Base-by-base conservation (phyloP, 208 protist genomes). In the Novymonas esmeraldas region DNA sequence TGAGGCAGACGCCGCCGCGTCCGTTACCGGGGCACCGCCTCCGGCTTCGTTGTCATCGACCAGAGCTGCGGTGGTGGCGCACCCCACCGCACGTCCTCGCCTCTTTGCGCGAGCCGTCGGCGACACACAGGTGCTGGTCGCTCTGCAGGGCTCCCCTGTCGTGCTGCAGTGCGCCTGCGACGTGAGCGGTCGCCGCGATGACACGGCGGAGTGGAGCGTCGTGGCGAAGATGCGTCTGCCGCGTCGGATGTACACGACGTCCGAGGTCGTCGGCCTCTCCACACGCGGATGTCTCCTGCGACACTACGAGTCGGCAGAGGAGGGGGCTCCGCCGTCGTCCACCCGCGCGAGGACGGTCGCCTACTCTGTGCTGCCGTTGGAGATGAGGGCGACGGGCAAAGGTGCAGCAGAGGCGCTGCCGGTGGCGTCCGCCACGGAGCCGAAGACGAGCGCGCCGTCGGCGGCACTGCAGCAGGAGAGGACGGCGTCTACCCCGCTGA, bases 121-220 rank as follows among this genome's bases (percentile, higher is more conserved):
- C 20, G 59, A 70, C 14, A 74, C 39, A 0, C 64, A 84, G 62
- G 68, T 84, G 44, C 62, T 84, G 42, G 42, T 84, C 6, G 70
- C 67, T 2, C 55, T 78, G 18, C 55, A 50, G 28, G 78, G 73
- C 5, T 73, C 60, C 14, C 39, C 73, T 0, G 64, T 60, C 6
- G 33, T 84, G 13, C 26, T 73, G 33, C 68, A 72, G 62, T 70
- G 69, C 60, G 60, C 55, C 57, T 78, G 75, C 66, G 42, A 67
- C 36, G 28, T 60, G 29, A 76, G 71, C 29, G n/a, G 20, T 3
- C 41, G 48, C 36, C 51, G 38, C 33, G 39, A 42, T 6, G 54
- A 50, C 2, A n/a, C n/a, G n/a, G n/a, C n/a, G n/a, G 55, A 50
- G 65, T 54, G 44, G 58, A 56, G 34, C 36, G 55, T 78, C 0